Evolutionary conservation across 768 basidiomycete species (phyloP), one percentile per base, ranked within the genome.

Genomic region (Phanerochaete carnosa): DNA sequence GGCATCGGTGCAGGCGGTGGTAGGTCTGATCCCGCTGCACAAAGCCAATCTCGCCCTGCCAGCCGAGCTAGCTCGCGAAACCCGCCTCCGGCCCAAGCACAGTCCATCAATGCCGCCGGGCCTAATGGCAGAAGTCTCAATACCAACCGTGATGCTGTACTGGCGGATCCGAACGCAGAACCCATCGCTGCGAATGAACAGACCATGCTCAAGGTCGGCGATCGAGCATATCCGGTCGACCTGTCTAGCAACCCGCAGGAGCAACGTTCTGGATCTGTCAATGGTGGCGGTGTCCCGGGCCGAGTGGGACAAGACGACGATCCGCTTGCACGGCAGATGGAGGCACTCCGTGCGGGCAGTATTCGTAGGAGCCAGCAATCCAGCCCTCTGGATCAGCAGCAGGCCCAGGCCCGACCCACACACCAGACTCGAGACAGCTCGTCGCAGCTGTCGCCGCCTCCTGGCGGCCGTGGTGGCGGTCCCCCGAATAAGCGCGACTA

Each of bases 1-100:
- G 92, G 91, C 16, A 77, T 91, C 5, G 91, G 92, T 16, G 88
- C 90, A 3, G 86, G 83, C 16, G 82, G 82, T 15, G 79, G 77
- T 8, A 67, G 72, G 29, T 76, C 73, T 6, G 70, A 74, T 4
- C 45, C 66, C 30, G 57, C 72, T 22, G 66, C 72, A 12, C 23
- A 32, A 26, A 66, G 66, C 25, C 72, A 75, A 33, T 69, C 70
- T n/a, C 66, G 65, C 15, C 76, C 72, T 0, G 73, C 74, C 53
- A 71, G 70, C 54, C 65, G 73, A 23, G 55, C 67, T 6, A 67
- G 66, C 57, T 65, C 56, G n/a, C 67, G 68, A 25, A 60, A 25
- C 8, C 46, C 37, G n/a, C 60, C 60, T 8, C 57, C 45, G 6
- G 22, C 25, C 25, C 57, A 8, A 35, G 32, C 29, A 13, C 55